Percentiles rank a stretch among this genome's conserved stretches.
Conservation (phyloP, 345 rosid genomes). For the Cardamine resedifolia region DNA sequence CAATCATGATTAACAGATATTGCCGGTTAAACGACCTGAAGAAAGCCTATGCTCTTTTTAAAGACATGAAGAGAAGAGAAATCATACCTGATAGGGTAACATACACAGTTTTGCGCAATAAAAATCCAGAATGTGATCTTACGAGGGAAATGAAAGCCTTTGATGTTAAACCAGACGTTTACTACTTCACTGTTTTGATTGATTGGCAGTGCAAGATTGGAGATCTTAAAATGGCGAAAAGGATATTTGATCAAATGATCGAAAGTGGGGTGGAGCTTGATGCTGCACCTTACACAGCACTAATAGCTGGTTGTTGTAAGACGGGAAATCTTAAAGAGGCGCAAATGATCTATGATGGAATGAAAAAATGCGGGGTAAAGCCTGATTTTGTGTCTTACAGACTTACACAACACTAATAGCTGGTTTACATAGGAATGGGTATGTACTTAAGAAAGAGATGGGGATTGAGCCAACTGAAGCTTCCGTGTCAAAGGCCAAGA, state of each 20-base stretch:
- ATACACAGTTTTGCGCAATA: slow-evolving; percentile 57
- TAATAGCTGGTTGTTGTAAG: slow-evolving; percentile 47
- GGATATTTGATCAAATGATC: slow-evolving; percentile 50
- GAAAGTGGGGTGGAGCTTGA: slow-evolving; percentile 61
- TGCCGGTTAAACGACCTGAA: slow-evolving; percentile 1
- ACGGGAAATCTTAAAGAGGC: slow-evolving; percentile 39
- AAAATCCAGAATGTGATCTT: slow-evolving; percentile 33
- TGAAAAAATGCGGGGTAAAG: background rate
- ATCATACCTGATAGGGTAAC: slow-evolving; percentile 57
- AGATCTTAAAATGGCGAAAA: slow-evolving; percentile 47
- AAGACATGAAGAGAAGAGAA: slow-evolving; percentile 38
- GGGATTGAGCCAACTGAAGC: slow-evolving; percentile 35
- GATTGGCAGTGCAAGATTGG: slow-evolving; percentile 50
- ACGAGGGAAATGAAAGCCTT: slow-evolving; percentile 47
- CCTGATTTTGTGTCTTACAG: slow-evolving; percentile 4
- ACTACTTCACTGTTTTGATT: slow-evolving; percentile 64
- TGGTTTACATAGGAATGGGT: slow-evolving; percentile 1
- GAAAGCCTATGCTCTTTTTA: slow-evolving; percentile 6
- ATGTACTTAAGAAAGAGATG: slow-evolving; percentile 39
- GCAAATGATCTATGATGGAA: background rate
- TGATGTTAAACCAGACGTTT: slow-evolving; percentile 54
- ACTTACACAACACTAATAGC: slow-evolving; percentile 10
- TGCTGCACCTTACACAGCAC: slow-evolving; percentile 53
- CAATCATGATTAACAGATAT: slow-evolving; percentile 16
- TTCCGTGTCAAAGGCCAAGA: slow-evolving; percentile 34